Evolutionary conservation across 73 alveolate genomes (phyloP), one percentile per base, ranked within the genome.

Genomic region (Chromera velia): DNA sequence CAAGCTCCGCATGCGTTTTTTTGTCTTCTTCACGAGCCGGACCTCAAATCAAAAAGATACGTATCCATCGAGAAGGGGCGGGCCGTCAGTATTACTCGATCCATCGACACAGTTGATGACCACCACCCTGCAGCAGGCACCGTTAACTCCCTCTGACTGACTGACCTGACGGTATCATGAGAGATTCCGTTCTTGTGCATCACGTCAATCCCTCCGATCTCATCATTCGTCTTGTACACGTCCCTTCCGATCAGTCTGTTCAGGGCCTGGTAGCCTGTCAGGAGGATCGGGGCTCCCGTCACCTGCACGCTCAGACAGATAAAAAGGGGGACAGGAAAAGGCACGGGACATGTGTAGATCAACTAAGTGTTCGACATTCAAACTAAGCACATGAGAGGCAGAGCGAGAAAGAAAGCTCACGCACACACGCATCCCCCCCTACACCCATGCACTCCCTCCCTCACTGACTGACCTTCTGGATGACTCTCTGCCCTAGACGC

Each of bases 381-480:
- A 66, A n/a, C 28, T 19, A n/a, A 29, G 33, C 19, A 24, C 30
- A 18, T 32, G 19, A 65, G 19, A 65, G 19, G 7, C 45, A 70
- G 1, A 4, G 63, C 55, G 75, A 18, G 65, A 18, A 18, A 6
- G 28, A 67, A 29, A 55, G 79, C 85, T 78, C 79, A 68, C 70
- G 68, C 32, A n/a, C 66, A 68, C 85, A 78, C 68, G 26, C 79
- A 78, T 7, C 85, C 85, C 22, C n/a, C n/a, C n/a, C n/a, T n/a
- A n/a, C n/a, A n/a, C n/a, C n/a, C n/a, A n/a, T n/a, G n/a, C n/a
- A n/a, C n/a, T n/a, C n/a, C n/a, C n/a, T n/a, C n/a, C n/a, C n/a
- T n/a, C n/a, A n/a, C n/a, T n/a, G n/a, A n/a, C 68, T 78, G 33
- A 78, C 85, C 85, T 68, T 78, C 66, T 78, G 85, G 65, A 78